These are phyloP conservation scores for Yamadazyma friedrichii DNA, from an alignment of 1,139 yeast species.

Conservation along the genomic window DNA sequence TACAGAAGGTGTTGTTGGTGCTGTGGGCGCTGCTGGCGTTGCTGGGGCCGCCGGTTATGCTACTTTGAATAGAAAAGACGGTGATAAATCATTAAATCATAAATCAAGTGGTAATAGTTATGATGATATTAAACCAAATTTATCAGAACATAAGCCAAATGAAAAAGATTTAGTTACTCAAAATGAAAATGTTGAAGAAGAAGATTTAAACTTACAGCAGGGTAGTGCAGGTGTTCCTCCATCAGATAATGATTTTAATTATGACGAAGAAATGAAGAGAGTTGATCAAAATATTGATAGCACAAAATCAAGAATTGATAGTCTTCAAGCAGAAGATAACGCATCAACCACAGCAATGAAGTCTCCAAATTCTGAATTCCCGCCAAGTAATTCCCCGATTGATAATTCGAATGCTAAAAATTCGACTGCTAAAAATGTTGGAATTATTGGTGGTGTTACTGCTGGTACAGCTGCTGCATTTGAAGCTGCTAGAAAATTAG, in stretches of 20 bases:
- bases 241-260: slow-evolving; percentile 19
- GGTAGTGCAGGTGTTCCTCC: slow-evolving; percentile 16
- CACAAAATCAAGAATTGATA: slow-evolving; percentile 27
- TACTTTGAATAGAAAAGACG: not conserved
- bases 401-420: slow-evolving; percentile 12
- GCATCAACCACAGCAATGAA: slow-evolving; percentile 20
- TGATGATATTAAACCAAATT: slow-evolving; percentile 10
- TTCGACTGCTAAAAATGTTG: slow-evolving; percentile 16
- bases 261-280: slow-evolving; percentile 22
- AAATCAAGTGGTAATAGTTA: slow-evolving; percentile 2
- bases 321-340: slow-evolving; percentile 16
- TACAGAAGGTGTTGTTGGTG: slow-evolving; percentile 5
- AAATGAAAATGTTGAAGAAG: slow-evolving; percentile 3
- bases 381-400: slow-evolving; percentile 14
- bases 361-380: slow-evolving; percentile 13
- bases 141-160: not conserved
- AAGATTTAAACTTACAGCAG: not conserved
- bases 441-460: slow-evolving; percentile 13
- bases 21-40: slow-evolving; percentile 9
- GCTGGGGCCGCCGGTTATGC: slow-evolving; percentile 10
- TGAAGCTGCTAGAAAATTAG: slow-evolving; percentile 7
- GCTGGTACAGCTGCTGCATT: slow-evolving; percentile 13
- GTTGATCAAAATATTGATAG: slow-evolving; percentile 24
- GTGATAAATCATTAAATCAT: not conserved
- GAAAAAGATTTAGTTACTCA: not conserved